These are phyloP conservation scores for Wallacemonas sp. DNA, from an alignment of 208 protist genomes.

Conservation along the genomic window DNA sequence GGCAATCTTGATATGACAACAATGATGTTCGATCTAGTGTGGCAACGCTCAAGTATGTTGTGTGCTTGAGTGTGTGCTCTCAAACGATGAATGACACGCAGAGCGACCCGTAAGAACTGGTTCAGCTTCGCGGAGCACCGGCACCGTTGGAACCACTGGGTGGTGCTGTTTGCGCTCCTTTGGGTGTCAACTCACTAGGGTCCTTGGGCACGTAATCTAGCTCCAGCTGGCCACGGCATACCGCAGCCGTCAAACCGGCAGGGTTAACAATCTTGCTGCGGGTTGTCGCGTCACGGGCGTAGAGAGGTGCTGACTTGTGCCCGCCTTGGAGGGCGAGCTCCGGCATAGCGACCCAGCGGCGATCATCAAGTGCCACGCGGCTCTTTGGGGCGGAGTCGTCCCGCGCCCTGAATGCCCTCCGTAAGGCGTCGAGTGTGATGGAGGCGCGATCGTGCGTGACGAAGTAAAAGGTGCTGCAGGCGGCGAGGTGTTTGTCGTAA, in stretches of 20 bases:
- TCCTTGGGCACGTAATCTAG: constrained; percentile 33
- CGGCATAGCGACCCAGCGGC: constrained; percentile 54
- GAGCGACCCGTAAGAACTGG: no score
- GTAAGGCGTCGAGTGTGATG: constrained; percentile 18
- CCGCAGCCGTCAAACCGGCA: constrained; percentile 30
- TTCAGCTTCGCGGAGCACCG: no score
- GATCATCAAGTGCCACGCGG: constrained; percentile 35
- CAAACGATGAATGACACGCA: no score
- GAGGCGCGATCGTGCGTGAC: constrained; percentile 30
- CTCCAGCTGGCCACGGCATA: constrained; percentile 43
- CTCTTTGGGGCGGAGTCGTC: constrained; percentile 6
- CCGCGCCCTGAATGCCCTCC: neutral
- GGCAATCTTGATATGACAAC: no score
- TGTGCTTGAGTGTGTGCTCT: no score
- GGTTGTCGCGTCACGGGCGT: constrained; percentile 25
- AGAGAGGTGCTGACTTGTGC: constrained; percentile 25
- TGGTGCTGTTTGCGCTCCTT: no score
- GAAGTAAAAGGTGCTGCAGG: constrained; percentile 46
- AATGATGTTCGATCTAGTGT: no score
- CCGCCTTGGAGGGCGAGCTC: constrained; percentile 37
- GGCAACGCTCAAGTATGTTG: no score
- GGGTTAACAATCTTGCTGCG: constrained; percentile 32
- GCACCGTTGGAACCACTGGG: no score
- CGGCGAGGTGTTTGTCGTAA: constrained; percentile 24
- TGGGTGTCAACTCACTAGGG: constrained; percentile 2